Conservation (phyloP, 768 basidiomycete genomes). For the Phlebiopsis flavidoalba region DNA sequence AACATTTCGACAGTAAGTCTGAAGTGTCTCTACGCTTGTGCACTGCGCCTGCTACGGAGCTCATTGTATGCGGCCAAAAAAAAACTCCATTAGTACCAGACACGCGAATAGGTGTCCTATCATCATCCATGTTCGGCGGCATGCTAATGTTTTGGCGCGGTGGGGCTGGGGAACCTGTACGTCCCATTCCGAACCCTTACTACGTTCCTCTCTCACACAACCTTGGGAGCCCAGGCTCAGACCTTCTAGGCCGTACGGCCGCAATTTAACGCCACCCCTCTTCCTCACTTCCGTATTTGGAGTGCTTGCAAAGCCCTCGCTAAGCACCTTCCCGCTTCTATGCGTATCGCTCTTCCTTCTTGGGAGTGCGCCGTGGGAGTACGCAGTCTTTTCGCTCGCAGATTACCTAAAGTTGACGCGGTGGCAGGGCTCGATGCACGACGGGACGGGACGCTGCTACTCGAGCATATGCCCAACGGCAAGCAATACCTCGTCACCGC, state of each 20-base stretch:
- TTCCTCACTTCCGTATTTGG: constrained; percentile 91
- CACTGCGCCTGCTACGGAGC: no score
- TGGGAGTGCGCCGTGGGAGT: constrained; percentile 93
- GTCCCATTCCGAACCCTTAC: constrained; percentile 18
- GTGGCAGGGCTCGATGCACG: constrained; percentile 84
- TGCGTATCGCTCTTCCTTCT: constrained; percentile 81
- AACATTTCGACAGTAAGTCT: constrained; percentile 68
- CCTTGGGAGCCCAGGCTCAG: constrained; percentile 50
- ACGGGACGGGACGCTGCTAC: constrained; percentile 90
- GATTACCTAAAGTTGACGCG: background rate
- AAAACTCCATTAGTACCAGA: constrained; percentile 60
- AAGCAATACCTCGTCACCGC: constrained; percentile 91
- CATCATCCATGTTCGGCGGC: constrained; percentile 88
- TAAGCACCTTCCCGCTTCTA: constrained; percentile 57
- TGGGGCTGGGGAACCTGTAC: constrained; percentile 89
- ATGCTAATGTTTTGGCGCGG: constrained; percentile 96
- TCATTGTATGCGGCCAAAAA: no score
- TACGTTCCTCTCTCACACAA: background rate
- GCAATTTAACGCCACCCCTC: constrained; percentile 93
- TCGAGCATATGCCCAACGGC: constrained; percentile 90
- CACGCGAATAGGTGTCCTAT: constrained; percentile 72
- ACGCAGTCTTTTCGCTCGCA: background rate
- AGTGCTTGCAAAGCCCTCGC: constrained; percentile 70
- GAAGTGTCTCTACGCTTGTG: background rate
- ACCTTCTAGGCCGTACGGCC: constrained; percentile 79